phyloP scores from a whole-genome alignment of 495 filamentous ascomycete species.

The Xylaria grammica region DNA sequence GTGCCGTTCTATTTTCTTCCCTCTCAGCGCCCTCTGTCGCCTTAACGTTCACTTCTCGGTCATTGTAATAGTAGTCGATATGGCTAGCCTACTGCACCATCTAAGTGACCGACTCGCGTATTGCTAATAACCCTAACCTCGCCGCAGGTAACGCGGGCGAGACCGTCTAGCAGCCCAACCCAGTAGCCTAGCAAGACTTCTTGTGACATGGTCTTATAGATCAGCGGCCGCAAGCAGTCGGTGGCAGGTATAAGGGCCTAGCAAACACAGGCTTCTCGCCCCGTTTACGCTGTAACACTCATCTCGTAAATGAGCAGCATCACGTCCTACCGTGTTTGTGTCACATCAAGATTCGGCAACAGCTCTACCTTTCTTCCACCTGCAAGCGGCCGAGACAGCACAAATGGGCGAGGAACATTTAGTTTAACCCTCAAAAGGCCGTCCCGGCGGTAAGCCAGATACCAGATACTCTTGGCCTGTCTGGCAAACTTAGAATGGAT shows the following conservation, averaged over 20 bases:
- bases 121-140: not conserved
- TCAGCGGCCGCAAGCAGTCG: not conserved
- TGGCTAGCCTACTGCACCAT: too few relatives aligned
- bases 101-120: too few relatives aligned
- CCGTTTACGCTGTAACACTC: conserved; percentile 5
- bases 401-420: not conserved
- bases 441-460: not conserved
- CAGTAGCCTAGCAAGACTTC: conserved; percentile 6
- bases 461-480: not conserved
- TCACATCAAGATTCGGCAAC: conserved; percentile 13
- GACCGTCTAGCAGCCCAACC: too few relatives aligned
- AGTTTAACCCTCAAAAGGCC: not conserved
- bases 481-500: not conserved
- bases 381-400: conserved; percentile 16
- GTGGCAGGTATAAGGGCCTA: not conserved
- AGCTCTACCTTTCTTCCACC: conserved; percentile 6
- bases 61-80: too few relatives aligned
- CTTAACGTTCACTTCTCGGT: too few relatives aligned
- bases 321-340: conserved; percentile 4
- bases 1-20: too few relatives aligned
- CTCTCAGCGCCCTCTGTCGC: too few relatives aligned
- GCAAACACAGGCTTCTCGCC: not conserved
- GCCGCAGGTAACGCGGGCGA: not conserved
- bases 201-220: conserved; percentile 18
- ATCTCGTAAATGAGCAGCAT: conserved; percentile 7